phyloP scores from a whole-genome alignment of 2,329 filamentous ascomycete genomes.

The Rosellinia necatrix region DNA sequence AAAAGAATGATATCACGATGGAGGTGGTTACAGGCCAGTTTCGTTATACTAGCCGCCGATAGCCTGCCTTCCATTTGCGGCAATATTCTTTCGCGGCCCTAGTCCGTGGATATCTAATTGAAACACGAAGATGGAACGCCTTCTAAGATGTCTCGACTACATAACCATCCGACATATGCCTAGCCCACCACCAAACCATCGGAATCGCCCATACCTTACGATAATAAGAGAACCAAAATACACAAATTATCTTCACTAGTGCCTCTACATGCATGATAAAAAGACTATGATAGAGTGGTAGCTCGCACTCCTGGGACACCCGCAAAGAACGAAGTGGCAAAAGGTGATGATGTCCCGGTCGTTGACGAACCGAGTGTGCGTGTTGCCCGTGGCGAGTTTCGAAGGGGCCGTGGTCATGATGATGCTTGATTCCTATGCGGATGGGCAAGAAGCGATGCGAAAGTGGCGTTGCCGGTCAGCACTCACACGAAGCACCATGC shows the following conservation, averaged over 20 bases:
- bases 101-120: neutral
- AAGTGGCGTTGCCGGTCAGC: neutral
- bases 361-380: neutral
- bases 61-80: neutral
- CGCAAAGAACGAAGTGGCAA: slow-evolving; percentile 13
- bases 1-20: neutral
- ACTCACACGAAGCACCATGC: neutral
- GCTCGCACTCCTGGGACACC: neutral
- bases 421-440: neutral
- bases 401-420: neutral
- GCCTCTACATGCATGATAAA: neutral
- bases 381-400: slow-evolving; percentile 13
- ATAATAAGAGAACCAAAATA: slow-evolving; percentile 6
- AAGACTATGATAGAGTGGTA: neutral
- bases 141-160: neutral
- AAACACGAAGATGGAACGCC: neutral
- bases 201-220: neutral
- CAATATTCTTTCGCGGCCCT: neutral
- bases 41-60: neutral
- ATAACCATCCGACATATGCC: neutral
- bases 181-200: neutral
- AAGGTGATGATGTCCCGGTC: slow-evolving; percentile 3
- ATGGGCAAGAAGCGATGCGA: slow-evolving; percentile 2
- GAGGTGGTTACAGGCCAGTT: neutral
- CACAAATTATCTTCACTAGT: neutral